Evolutionary conservation across 1,139 yeast species (phyloP), one percentile per base, ranked within the genome.

Genomic region (Saccharomyces hybrid): DNA sequence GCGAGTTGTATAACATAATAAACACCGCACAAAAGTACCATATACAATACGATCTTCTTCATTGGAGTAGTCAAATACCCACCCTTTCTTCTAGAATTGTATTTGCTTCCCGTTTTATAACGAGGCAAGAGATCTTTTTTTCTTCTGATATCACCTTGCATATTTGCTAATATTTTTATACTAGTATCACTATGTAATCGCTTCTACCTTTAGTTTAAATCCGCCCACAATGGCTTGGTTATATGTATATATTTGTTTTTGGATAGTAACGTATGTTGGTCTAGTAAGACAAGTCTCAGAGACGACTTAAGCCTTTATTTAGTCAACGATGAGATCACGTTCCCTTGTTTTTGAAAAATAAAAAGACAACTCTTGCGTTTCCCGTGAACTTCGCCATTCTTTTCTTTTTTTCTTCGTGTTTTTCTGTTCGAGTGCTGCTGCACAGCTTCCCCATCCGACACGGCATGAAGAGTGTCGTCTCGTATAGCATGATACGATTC

Each of bases 1-100:
- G 53, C 63, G 8, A 57, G 57, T 50, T 68, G 65, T 25, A 76
- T 62, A 47, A 73, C 53, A 3, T 65, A 55, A 8, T 71, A 72
- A 26, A 74, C 58, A 13, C 65, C 44, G 13, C 58, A 31, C 46
- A 76, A 62, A 25, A 74, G 61, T 9, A 68, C 13, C 5, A 71
- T 48, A 57, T 77, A 77, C 1, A 67, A 68, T 0, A 75, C 14
- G 26, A 74, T 54, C 58, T 75, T 76, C 61, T 76, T 75, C 73
- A 73, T 72, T 27, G 79, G 78, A 3, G 79, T 75, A 1, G 79
- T 75, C 58, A 76, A 66, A 50, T 58, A 63, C 27, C 62, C 58
- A 26, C 59, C 56, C 13, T 26, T 31, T 14, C 34, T 48, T n/a
- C 23, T 32, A 1, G 51, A 23, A 16, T 50, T 50, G 13, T 48